phyloP scores from a whole-genome alignment of 2,329 filamentous ascomycete species.

The Cladosporium oxysporum region DNA sequence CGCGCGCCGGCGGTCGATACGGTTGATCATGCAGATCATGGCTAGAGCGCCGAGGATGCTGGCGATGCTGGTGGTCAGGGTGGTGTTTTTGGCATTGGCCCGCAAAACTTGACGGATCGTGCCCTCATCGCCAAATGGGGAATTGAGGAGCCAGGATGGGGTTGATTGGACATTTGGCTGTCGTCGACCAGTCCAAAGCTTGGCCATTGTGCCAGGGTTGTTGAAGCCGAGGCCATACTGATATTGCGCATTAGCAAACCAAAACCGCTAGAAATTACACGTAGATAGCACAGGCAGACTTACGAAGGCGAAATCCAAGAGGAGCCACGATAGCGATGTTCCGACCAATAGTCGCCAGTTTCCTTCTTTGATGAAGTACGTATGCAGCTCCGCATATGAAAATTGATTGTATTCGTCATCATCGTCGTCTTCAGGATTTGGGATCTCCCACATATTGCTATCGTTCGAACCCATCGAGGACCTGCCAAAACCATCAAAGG shows the following conservation, averaged over 20 bases:
- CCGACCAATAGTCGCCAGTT: conserved; percentile 28
- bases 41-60: conserved; percentile 46
- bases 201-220: conserved; percentile 25
- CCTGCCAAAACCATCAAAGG: conserved; percentile 8
- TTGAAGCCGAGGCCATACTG: conserved; percentile 29
- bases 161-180: conserved; percentile 14
- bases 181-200: conserved; percentile 25
- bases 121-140: conserved; percentile 17
- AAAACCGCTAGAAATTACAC: no score
- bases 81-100: conserved; percentile 26
- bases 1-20: conserved; percentile 44
- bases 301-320: conserved; percentile 27
- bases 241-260: not conserved
- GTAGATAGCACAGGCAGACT: no score
- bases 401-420: conserved; percentile 24
- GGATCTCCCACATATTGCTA: conserved; percentile 12
- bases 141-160: conserved; percentile 24
- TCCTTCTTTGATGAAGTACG: conserved; percentile 27
- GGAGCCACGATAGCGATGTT: conserved; percentile 27
- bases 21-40: conserved; percentile 43
- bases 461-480: conserved; percentile 24
- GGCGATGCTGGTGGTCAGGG: conserved; percentile 36
- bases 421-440: conserved; percentile 12
- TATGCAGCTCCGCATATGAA: conserved; percentile 20
- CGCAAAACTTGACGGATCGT: conserved; percentile 24